Conservation (phyloP, 2,329 filamentous ascomycete genomes). For the Exophiala xenobiotica region DNA sequence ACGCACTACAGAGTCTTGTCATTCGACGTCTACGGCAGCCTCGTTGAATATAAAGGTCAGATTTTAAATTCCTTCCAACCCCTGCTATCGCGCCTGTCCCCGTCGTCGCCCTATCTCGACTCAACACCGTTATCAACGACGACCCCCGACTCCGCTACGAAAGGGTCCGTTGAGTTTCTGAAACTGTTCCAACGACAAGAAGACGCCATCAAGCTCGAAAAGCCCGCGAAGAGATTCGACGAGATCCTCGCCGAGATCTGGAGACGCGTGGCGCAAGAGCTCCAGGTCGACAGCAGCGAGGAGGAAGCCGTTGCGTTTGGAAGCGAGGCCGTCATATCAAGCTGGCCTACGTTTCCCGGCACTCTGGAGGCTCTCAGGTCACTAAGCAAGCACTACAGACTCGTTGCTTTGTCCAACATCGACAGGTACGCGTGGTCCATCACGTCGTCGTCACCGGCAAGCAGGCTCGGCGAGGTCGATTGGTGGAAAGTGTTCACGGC, state of each 20-base stretch:
- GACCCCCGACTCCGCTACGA: constrained; percentile 23
- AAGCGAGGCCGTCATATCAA: constrained; percentile 41
- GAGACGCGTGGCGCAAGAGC: constrained; percentile 35
- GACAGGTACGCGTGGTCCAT: constrained; percentile 52
- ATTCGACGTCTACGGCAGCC: constrained; percentile 78
- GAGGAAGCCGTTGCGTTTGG: constrained; percentile 50
- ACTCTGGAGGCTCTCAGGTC: constrained; percentile 53
- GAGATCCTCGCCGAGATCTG: constrained; percentile 55
- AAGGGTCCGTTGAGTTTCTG: constrained; percentile 41
- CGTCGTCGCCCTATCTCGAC: constrained; percentile 32
- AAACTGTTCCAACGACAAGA: constrained; percentile 50
- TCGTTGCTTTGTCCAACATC: constrained; percentile 59
- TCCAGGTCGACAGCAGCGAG: constrained; percentile 28
- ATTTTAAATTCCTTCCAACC: constrained; percentile 55
- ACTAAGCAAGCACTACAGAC: constrained; percentile 52
- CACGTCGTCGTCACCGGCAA: constrained; percentile 46
- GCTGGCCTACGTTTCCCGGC: constrained; percentile 59
- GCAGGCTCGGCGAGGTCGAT: constrained; percentile 60
- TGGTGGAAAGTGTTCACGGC: constrained; percentile 55
- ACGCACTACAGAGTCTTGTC: constrained; percentile 51
- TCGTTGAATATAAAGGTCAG: constrained; percentile 74
- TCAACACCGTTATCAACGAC: constrained; percentile 28
- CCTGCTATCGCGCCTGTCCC: constrained; percentile 31
- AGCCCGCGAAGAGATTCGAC: constrained; percentile 61
- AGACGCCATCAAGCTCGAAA: constrained; percentile 49